Evolutionary conservation across 345 rosid species (phyloP), one percentile per base, ranked within the genome.

Genomic region (Durio zibethinus): DNA sequence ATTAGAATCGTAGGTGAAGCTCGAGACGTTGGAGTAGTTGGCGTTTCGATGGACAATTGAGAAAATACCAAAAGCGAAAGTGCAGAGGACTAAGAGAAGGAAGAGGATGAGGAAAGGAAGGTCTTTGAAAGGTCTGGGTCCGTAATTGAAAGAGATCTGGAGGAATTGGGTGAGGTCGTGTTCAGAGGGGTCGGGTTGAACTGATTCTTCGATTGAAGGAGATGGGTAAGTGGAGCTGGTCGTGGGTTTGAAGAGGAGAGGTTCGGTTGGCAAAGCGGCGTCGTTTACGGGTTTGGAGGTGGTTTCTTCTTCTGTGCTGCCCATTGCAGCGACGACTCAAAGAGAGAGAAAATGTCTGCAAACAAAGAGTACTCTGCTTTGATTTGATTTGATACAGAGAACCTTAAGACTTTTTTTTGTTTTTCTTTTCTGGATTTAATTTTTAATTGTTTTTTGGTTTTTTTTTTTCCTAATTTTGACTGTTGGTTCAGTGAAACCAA

Each of bases 31-130:
- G 10, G 79, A 68, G 86, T 82, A 84, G 72, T 84, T 86, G 54
- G 80, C 63, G 80, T 95, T 95, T 40, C 88, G 82, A 72, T 93
- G 83, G 77, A 86, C 86, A 78, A 89, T 16, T 0, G 87, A 83
- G 90, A 95, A 95, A 80, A 95, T 84, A 57, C 99, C 99, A 69
- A 93, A 86, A 20, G 75, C 94, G 77, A 89, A 93, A 54, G 97
- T 95, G 81, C 82, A 84, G 79, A 90, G 50, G 68, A 86, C 90
- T 59, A 86, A 69, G 77, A 95, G 83, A 74, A 79, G 63, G 79
- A 91, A 95, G 82, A 95, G 85, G 85, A 93, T 25, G 47, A 95
- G 87, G 78, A 90, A 92, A 36, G 94, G 80, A 45, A 92, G 74
- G 86, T 95, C 98, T 75, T 88, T 90, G 92, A 92, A 88, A 68